Conservation (phyloP, 805 yeast genomes). For the Cyberlindnera japonica region DNA sequence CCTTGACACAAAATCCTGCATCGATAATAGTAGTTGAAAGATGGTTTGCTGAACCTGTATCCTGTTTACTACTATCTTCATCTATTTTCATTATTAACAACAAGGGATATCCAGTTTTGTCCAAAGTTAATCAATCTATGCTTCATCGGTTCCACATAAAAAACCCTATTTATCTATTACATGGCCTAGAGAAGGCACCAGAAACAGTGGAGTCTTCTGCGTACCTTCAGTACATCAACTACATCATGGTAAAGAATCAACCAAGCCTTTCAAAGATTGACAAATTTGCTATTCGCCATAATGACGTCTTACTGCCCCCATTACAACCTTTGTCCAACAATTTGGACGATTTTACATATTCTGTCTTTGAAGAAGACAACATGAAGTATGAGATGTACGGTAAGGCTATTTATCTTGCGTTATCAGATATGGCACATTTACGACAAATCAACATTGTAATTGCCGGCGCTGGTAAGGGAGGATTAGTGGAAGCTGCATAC, state of each 20-base stretch:
- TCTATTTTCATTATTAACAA: slow-evolving; percentile 56
- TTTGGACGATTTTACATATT: slow-evolving; percentile 58
- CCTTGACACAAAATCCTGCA: slow-evolving; percentile 60
- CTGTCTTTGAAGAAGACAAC: slow-evolving; percentile 65
- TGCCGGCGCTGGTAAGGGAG: slow-evolving; percentile 90
- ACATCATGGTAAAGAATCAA: slow-evolving; percentile 32
- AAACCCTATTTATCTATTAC: slow-evolving; percentile 44
- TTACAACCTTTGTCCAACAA: slow-evolving; percentile 65
- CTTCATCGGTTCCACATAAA: slow-evolving; percentile 41
- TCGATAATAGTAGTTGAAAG: slow-evolving; percentile 49
- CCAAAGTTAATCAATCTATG: slow-evolving; percentile 51
- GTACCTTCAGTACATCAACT: slow-evolving; percentile 42
- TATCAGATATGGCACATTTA: slow-evolving; percentile 23
- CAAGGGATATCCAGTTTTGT: slow-evolving; percentile 61
- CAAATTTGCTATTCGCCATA: slow-evolving; percentile 28
- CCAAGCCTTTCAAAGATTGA: slow-evolving; percentile 31
- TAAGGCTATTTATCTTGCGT: slow-evolving; percentile 21
- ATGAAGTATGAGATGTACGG: slow-evolving; percentile 64
- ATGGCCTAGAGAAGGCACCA: slow-evolving; percentile 47
- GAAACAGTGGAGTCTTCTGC: slow-evolving; percentile 32
- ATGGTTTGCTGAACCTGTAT: slow-evolving; percentile 69
- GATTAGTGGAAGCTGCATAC: slow-evolving; percentile 56
- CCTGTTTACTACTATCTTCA: slow-evolving; percentile 51
- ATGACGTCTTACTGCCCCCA: slow-evolving; percentile 44
- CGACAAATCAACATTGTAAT: slow-evolving; percentile 44